A percentile compares a stretch with the other conserved stretches of the same genome.
These are phyloP conservation scores for Xylariomycetidae sp. DNA, from an alignment of 2,329 filamentous ascomycete genomes.

Conservation along the genomic window DNA sequence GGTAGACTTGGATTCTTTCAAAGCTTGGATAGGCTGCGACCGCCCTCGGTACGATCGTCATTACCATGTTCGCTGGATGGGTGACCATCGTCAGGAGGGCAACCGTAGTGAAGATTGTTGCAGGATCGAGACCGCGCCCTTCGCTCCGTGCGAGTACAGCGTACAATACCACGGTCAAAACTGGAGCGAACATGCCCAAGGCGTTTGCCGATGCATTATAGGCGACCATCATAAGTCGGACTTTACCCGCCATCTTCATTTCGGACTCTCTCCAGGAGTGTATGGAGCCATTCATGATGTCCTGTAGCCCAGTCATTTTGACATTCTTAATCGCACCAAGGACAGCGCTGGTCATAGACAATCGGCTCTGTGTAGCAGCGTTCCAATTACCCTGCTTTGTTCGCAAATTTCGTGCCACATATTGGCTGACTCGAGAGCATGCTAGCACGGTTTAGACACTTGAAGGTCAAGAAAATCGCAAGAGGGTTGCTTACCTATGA, in stretches of 20 bases:
- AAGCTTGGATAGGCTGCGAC: conserved; percentile 30
- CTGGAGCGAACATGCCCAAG: conserved; percentile 36
- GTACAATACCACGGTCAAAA: conserved; percentile 32
- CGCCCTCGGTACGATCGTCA: conserved; percentile 33
- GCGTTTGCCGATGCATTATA: conserved; percentile 40
- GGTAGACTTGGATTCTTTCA: conserved; percentile 32
- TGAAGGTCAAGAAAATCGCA: not conserved
- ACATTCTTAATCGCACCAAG: conserved; percentile 33
- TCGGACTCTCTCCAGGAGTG: conserved; percentile 27
- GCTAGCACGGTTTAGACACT: too few relatives aligned
- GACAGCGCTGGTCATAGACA: conserved; percentile 30
- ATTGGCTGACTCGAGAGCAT: conserved; percentile 36
- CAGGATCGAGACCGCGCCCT: conserved; percentile 23
- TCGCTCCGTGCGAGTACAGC: conserved; percentile 19
- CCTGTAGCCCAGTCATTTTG: conserved; percentile 36
- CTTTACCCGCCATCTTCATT: conserved; percentile 23
- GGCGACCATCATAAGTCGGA: conserved; percentile 35
- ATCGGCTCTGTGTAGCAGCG: conserved; percentile 33
- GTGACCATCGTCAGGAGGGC: conserved; percentile 35
- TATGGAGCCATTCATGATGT: conserved; percentile 16
- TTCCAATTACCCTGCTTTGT: conserved; percentile 35
- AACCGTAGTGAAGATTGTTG: conserved; percentile 36
- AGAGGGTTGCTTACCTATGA: conserved; percentile 29
- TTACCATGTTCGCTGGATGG: conserved; percentile 39
- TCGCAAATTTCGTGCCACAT: conserved; percentile 31